Base-by-base conservation (phyloP, 1,284 basidiomycete species). In the Ganoderma resinaceum region DNA sequence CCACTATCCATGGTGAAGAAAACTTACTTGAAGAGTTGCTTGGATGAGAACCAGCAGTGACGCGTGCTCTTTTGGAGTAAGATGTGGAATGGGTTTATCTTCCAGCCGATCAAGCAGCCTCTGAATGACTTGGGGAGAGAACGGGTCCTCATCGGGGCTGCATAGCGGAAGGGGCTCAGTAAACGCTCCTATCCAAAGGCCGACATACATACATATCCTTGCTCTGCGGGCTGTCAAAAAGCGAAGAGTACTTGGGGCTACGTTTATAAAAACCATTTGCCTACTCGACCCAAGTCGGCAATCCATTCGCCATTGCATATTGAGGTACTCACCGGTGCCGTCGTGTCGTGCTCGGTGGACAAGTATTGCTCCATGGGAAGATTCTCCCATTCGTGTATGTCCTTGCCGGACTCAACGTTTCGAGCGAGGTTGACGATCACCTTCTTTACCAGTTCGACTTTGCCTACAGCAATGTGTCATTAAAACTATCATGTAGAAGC, bases 11-110 rank as follows among this genome's bases (percentile, higher is more conserved):
- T 2, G 18, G 4, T 23, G 33, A 11, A n/a, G 38, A 11, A 29
- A 8, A 29, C 40, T 71, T 66, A 94, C 95, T 84, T 97, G 94
- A n/a, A 95, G 80, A 0, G 94, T 92, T 4, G 95, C 92, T 78
- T 95, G 92, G 55, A 96, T 91, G 8, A 98, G 84, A 0, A 93
- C 91, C 3, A 91, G 83, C 1, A 98, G 85, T 71, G 94, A 90
- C 0, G 91, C 89, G 65, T 93, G 90, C 74, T 98, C 96, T 72
- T 91, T 89, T 0, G 85, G 82, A 0, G 91, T 90, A 18, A 98
- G 81, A 71, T 92, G 89, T 0, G 93, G 89, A 9, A 94, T 79
- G 8, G 90, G 87, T 9, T 84, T 76, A 7, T 83, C 82, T 74
- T 95, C 90, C 7, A 98, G 81, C 6, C 83, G 82, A 23, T 89